A percentile compares a stretch with the other conserved stretches of the same genome.
phyloP scores from a whole-genome alignment of 1,139 yeast species.

The Spencermartinsiella ligniputridi region DNA sequence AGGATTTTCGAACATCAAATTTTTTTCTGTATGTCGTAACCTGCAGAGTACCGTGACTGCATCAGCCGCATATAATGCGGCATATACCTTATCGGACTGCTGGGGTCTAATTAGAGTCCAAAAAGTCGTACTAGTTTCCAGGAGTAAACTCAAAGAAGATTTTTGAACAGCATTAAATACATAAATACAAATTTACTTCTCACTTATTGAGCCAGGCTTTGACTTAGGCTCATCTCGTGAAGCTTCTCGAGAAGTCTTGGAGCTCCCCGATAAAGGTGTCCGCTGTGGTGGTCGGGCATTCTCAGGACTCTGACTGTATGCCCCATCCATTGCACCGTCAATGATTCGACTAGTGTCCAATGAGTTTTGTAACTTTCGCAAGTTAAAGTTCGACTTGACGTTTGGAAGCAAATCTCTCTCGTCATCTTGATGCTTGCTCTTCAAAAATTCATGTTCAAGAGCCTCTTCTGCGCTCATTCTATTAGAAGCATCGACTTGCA shows the following conservation, averaged over 20 bases:
- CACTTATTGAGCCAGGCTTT: background rate
- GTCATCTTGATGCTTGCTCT: slow-evolving; percentile 12
- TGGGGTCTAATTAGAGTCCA: too few species aligned
- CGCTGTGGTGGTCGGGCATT: slow-evolving; percentile 15
- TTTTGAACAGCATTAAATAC: too few species aligned
- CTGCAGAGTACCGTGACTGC: too few species aligned
- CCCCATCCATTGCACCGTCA: slow-evolving; percentile 33
- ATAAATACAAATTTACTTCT: background rate
- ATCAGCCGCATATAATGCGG: background rate
- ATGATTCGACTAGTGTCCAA: slow-evolving; percentile 10
- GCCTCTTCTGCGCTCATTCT: slow-evolving; percentile 49
- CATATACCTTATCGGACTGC: too few species aligned
- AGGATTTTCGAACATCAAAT: slow-evolving; percentile 2
- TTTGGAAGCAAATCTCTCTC: slow-evolving; percentile 35
- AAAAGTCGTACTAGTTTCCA: too few species aligned
- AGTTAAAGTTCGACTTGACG: slow-evolving; percentile 30
- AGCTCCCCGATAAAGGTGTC: slow-evolving; percentile 13
- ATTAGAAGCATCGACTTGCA: slow-evolving; percentile 42
- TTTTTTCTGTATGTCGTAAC: too few species aligned
- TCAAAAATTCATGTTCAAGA: slow-evolving; percentile 47
- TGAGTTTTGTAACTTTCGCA: slow-evolving; percentile 21
- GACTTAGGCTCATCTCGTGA: slow-evolving; percentile 10
- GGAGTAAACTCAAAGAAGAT: too few species aligned
- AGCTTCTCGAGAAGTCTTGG: slow-evolving; percentile 10
- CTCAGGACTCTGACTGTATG: slow-evolving; percentile 32